Conservation (phyloP, 306 rosid genomes). For the Cucumis hystrix region DNA sequence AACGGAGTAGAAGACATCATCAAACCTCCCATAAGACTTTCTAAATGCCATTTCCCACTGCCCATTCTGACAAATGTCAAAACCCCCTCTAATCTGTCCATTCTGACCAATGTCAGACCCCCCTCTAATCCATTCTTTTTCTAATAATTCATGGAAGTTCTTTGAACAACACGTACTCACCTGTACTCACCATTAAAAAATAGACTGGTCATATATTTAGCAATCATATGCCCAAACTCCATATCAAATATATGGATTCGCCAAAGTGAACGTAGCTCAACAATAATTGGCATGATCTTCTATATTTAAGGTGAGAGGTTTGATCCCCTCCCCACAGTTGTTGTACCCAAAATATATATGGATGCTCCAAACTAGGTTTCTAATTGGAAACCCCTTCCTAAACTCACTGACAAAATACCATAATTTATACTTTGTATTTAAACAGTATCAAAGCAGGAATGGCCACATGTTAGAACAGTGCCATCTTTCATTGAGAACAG, state of each 20-base stretch:
- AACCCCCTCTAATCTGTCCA: not conserved
- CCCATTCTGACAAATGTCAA: not conserved
- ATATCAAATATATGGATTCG: not conserved
- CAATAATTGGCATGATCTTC: no score
- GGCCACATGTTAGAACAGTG: not conserved
- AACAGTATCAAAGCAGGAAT: not conserved
- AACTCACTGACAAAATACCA: not conserved
- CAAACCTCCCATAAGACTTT: constrained; percentile 6
- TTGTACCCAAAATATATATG: no score
- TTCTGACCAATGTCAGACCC: not conserved
- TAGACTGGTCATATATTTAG: not conserved
- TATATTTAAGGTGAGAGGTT: no score
- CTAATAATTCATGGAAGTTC: constrained; percentile 8
- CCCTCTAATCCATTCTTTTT: not conserved
- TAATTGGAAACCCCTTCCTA: not conserved
- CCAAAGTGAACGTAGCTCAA: no score
- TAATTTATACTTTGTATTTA: not conserved
- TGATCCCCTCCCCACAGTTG: no score
- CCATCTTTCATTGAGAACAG: not conserved
- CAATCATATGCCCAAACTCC: not conserved
- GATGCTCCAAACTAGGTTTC: not conserved
- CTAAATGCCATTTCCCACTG: not conserved
- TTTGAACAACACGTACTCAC: constrained; percentile 7
- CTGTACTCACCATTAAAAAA: not conserved
- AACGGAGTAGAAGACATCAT: constrained; percentile 5